phyloP scores from a whole-genome alignment of 768 basidiomycete genomes.

The Pulveroboletus sp. region DNA sequence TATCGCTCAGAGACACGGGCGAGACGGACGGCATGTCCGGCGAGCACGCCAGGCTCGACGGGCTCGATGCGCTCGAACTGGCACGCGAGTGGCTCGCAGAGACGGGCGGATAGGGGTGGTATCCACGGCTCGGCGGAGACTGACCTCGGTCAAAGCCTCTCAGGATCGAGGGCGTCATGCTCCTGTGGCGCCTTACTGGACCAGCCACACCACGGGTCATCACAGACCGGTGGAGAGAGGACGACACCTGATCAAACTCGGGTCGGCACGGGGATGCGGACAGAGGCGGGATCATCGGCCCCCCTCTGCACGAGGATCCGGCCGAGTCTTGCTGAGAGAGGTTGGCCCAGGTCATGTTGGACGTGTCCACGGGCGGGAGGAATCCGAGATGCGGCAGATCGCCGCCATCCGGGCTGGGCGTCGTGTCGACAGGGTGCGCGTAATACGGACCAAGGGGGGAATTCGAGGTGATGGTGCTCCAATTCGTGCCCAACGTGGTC shows the following conservation, averaged over 20 bases:
- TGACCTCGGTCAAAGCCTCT: conserved; percentile 50
- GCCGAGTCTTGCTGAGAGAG: conserved; percentile 20
- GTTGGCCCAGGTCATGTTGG: conserved; percentile 25
- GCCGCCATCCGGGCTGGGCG: conserved; percentile 16
- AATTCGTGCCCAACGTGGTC: conserved; percentile 13
- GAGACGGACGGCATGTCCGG: conserved; percentile 27
- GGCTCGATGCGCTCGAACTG: conserved; percentile 30
- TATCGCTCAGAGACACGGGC: conserved; percentile 15
- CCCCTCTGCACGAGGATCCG: conserved; percentile 28
- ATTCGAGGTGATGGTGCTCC: conserved; percentile 13
- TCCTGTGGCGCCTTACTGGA: conserved; percentile 66
- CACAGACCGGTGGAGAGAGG: conserved; percentile 21
- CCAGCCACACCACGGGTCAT: conserved; percentile 41
- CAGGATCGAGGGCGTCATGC: conserved; percentile 69
- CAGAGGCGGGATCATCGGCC: conserved; percentile 40
- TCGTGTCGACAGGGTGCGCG: conserved; percentile 17
- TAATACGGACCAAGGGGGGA: conserved; percentile 24
- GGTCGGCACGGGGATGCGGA: conserved; percentile 72
- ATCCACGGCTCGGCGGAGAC: conserved; percentile 47
- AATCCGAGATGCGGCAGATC: conserved; percentile 20
- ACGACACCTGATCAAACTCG: conserved; percentile 50
- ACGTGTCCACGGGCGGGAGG: conserved; percentile 20
- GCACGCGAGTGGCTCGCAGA: conserved; percentile 28
- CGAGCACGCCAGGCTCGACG: conserved; percentile 26
- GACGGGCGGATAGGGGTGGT: conserved; percentile 51